phyloP scores from a whole-genome alignment of 2,329 filamentous ascomycete genomes.

The Neofusicoccum parvum region DNA sequence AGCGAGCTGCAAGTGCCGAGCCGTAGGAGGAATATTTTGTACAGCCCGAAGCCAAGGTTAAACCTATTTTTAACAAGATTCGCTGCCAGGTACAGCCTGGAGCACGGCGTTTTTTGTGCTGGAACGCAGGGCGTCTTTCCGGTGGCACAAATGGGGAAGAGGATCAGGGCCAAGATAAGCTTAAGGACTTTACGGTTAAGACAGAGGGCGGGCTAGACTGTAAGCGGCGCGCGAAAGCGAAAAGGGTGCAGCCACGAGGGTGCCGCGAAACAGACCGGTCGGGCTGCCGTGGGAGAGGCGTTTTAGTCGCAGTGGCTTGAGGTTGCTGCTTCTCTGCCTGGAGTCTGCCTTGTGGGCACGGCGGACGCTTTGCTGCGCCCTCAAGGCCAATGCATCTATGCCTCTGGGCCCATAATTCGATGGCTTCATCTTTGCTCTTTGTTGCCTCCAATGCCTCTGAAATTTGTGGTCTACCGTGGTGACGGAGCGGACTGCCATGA shows the following conservation, averaged over 20 bases:
- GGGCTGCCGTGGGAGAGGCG: background rate
- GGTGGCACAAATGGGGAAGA: background rate
- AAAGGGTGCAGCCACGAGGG: background rate
- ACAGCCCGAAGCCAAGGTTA: background rate
- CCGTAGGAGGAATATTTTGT: background rate
- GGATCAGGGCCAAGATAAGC: slow-evolving; percentile 5
- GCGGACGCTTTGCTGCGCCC: too few species aligned
- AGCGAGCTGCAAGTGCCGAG: background rate
- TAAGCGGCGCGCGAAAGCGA: background rate
- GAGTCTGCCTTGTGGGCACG: background rate
- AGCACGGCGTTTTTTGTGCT: too few species aligned
- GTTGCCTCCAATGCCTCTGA: too few species aligned
- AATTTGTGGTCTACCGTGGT: too few species aligned
- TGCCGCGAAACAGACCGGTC: slow-evolving; percentile 5
- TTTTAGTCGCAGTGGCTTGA: background rate
- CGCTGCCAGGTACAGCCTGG: background rate
- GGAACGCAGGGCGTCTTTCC: background rate
- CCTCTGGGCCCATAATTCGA: too few species aligned
- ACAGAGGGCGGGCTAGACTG: background rate
- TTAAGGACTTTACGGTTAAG: slow-evolving; percentile 14
- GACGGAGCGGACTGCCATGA: too few species aligned
- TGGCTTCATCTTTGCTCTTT: too few species aligned
- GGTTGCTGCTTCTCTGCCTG: too few species aligned
- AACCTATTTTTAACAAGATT: slow-evolving; percentile 4
- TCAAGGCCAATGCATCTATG: too few species aligned